A percentile compares a stretch with the other conserved stretches of the same genome.
These are phyloP conservation scores for Neurospora crassa DNA, from an alignment of 2,329 filamentous ascomycete genomes.

Conservation along the genomic window DNA sequence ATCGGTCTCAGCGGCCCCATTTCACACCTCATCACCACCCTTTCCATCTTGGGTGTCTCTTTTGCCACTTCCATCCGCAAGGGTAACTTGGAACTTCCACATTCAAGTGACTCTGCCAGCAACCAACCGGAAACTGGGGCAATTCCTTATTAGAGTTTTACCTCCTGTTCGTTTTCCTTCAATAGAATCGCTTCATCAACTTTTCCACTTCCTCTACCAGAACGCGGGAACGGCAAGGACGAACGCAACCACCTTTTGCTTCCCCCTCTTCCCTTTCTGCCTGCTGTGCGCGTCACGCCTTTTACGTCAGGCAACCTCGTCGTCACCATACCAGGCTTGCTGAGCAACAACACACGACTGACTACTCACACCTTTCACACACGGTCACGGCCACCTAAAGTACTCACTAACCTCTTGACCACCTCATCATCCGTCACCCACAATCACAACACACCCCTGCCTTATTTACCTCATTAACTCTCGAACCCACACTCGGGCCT, in stretches of 20 bases:
- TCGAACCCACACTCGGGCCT: background rate
- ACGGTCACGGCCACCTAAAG: background rate
- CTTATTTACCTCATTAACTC: background rate
- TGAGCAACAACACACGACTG: background rate
- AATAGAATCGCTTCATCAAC: background rate
- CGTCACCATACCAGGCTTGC: background rate
- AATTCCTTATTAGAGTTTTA: background rate
- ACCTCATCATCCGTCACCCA: background rate
- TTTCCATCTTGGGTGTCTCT: background rate
- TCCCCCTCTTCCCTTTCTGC: background rate
- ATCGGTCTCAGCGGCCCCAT: background rate
- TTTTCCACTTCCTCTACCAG: background rate
- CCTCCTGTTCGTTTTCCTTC: background rate
- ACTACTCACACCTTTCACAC: background rate
- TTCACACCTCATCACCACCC: background rate
- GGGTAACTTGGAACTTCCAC: background rate
- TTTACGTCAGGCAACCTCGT: background rate
- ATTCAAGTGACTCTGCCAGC: background rate
- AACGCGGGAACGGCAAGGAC: background rate
- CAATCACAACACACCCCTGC: slow-evolving; percentile 2
- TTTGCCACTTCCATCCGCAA: background rate
- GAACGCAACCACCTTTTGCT: background rate
- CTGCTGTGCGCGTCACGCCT: background rate
- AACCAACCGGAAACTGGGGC: background rate
- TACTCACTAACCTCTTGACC: background rate